These are phyloP conservation scores for Terfezia boudieri DNA, from an alignment of 495 filamentous ascomycete genomes.

Conservation along the genomic window DNA sequence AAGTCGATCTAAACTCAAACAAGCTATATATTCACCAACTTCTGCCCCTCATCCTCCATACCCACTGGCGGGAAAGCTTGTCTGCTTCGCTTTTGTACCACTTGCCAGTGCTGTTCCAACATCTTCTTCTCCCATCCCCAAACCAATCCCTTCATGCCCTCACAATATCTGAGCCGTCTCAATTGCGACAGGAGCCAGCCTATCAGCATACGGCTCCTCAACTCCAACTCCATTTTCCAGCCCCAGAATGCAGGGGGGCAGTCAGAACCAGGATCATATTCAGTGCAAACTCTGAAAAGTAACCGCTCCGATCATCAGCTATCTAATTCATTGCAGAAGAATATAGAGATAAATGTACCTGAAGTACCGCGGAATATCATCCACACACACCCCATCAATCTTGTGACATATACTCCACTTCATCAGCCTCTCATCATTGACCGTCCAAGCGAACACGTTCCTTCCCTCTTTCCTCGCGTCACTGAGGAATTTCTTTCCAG, in stretches of 20 bases:
- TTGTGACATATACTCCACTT: slow-evolving; percentile 27
- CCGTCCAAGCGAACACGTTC: slow-evolving; percentile 59
- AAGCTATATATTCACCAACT: not conserved
- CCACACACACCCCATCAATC: slow-evolving; percentile 20
- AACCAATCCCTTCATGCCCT: not conserved
- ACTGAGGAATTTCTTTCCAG: slow-evolving; percentile 38
- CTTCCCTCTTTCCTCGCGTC: slow-evolving; percentile 32
- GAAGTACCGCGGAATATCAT: not conserved
- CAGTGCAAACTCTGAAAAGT: not conserved
- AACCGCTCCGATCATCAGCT: not conserved
- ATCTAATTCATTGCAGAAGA: too few species aligned
- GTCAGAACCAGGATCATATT: not conserved
- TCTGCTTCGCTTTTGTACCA: not conserved
- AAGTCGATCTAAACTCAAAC: not conserved
- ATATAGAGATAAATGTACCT: not conserved
- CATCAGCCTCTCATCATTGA: slow-evolving; percentile 56
- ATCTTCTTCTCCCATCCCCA: not conserved
- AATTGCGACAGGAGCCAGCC: not conserved
- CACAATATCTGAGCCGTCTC: not conserved
- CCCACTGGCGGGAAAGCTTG: not conserved
- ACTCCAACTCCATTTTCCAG: not conserved
- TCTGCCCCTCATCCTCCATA: not conserved
- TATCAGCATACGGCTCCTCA: not conserved
- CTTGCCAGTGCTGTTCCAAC: not conserved
- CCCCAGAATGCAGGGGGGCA: not conserved